Conservation (phyloP, 163 green algal species). For the Scenedesmus sp. region DNA sequence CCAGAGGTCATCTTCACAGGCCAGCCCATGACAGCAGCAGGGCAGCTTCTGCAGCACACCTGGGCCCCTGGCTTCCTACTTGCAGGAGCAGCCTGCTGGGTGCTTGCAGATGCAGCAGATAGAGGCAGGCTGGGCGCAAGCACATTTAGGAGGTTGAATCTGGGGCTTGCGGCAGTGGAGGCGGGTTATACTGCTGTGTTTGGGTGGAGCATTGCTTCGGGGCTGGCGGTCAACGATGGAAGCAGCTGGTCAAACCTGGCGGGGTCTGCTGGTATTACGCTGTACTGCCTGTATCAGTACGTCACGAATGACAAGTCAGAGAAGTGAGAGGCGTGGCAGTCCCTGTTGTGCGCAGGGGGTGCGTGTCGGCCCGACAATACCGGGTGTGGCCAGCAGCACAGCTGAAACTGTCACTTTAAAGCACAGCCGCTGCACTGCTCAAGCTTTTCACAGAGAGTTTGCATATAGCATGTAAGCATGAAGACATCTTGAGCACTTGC, state of each 20-base stretch:
- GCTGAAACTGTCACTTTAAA: too few relatives aligned
- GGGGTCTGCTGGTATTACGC: constrained; percentile 19
- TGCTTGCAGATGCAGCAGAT: constrained; percentile 60
- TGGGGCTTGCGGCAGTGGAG: constrained; percentile 42
- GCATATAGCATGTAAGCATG: too few relatives aligned
- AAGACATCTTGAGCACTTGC: too few relatives aligned
- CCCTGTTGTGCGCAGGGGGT: too few relatives aligned
- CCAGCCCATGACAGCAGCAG: constrained; percentile 33
- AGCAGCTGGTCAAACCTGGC: constrained; percentile 42
- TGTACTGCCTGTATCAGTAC: constrained; percentile 38
- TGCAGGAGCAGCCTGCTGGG: constrained; percentile 37
- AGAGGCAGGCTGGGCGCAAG: constrained; percentile 55
- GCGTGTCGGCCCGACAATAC: too few relatives aligned
- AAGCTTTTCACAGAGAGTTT: too few relatives aligned
- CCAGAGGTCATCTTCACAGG: constrained; percentile 54
- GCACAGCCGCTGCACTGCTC: too few relatives aligned
- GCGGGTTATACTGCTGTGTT: constrained; percentile 26
- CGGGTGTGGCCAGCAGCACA: too few relatives aligned
- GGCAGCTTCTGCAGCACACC: constrained; percentile 48
- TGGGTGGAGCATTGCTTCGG: constrained; percentile 8
- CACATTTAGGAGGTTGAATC: constrained; percentile 57
- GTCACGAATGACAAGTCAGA: not conserved
- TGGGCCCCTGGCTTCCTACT: constrained; percentile 63
- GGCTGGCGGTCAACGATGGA: constrained; percentile 26
- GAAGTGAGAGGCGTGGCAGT: not conserved